Evolutionary conservation across 1,284 basidiomycete species (phyloP), one percentile per base, ranked within the genome.

Genomic region (Flammula alnicola): DNA sequence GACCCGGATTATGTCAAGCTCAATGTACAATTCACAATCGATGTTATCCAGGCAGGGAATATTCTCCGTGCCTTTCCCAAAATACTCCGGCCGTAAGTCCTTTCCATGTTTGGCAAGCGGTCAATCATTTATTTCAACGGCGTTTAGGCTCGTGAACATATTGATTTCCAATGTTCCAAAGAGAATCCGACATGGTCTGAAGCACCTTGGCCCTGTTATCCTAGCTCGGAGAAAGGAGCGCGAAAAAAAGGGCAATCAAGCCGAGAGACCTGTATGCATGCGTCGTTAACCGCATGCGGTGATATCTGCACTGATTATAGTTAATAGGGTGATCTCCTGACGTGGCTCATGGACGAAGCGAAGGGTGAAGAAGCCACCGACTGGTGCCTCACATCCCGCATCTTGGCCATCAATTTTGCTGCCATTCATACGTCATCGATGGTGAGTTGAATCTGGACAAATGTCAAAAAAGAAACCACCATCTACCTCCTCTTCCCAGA

Each of bases 391-490:
- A 46, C 41, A 2, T 19, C 52, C 10, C 55, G 62, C 5, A 43
- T 70, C 20, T 44, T 69, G 23, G 42, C 57, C 11, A 54, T 66
- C 31, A 68, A 67, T 33, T 60, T 65, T 25, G 63, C 58, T 8
- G 62, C 65, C 5, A 57, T 70, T 14, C 63, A 66, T 19, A 61
- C 61, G 8, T 49, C 62, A 14, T 47, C 58, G 3, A 51, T 54
- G 44, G 61, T 62, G 49, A 31, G 49, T 40, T 38, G 14, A 32
- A 16, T 23, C 9, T 35, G 5, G 19, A 27, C n/a, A 17, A 36
- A 2, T 4, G 7, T 17, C n/a, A n/a, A n/a, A n/a, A n/a, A 2
- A 3, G 4, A 11, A 0, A 14, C 23, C 26, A 1, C 19, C 8
- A 22, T 16, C 23, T 23, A 12, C 9, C 10, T 11, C 1, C 2